phyloP scores from a whole-genome alignment of 1,284 basidiomycete genomes.

The Cutaneotrichosporon arboriforme region DNA sequence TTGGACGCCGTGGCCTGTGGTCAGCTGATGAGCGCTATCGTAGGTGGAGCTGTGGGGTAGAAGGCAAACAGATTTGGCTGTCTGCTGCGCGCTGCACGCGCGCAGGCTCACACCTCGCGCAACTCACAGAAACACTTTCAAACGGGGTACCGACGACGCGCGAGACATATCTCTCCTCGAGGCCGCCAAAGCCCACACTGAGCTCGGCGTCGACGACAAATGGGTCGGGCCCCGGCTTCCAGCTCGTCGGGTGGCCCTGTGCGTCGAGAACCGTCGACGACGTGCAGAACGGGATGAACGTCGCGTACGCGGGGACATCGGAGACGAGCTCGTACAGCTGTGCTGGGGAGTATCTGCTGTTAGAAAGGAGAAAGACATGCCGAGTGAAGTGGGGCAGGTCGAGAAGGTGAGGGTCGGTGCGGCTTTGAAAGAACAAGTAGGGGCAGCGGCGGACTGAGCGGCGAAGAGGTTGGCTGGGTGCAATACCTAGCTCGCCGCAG shows the following conservation, averaged over 20 bases:
- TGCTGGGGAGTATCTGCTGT: constrained; percentile 59
- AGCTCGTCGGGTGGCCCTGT: constrained; percentile 18
- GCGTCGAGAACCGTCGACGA: constrained; percentile 61
- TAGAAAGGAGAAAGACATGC: neutral
- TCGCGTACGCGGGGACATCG: constrained; percentile 77
- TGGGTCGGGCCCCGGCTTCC: constrained; percentile 44
- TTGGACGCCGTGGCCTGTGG: constrained; percentile 64
- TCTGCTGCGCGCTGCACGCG: no score
- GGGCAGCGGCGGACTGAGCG: no score
- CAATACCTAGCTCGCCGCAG: no score
- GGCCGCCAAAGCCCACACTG: constrained; percentile 78
- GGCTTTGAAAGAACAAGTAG: no score
- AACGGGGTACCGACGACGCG: constrained; percentile 71
- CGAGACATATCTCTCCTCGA: constrained; percentile 83
- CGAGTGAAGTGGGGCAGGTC: neutral
- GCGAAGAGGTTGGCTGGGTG: no score
- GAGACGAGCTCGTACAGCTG: constrained; percentile 83
- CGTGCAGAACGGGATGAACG: constrained; percentile 86
- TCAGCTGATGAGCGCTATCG: no score
- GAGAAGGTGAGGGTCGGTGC: neutral
- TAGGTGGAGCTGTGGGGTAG: no score
- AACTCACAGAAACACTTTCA: constrained; percentile 68
- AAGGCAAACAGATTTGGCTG: no score
- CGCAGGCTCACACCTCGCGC: no score
- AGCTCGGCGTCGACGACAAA: constrained; percentile 74